Base-by-base conservation (phyloP, 345 rosid species). In the Laguncularia racemosa region DNA sequence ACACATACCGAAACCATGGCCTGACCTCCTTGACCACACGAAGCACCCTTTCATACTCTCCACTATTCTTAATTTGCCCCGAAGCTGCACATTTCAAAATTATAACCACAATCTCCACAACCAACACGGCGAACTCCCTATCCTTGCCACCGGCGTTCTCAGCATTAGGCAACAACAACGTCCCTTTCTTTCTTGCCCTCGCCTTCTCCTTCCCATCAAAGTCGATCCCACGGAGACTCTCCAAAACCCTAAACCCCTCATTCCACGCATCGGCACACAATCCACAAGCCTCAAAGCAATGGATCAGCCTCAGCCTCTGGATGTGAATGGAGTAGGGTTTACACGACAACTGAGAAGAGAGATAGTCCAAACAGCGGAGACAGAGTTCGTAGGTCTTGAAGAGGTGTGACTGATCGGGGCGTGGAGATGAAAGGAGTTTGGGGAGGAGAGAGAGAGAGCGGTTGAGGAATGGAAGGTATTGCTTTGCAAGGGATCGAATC, bases 391-490 rank as follows among this genome's bases (percentile, higher is more conserved):
- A 89, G 2, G 72, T 63, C n/a, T 77, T 70, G 54, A 85, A 76
- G 38, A 89, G 65, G 28, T 72, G 75, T 14, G 49, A 20, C 44
- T 75, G 33, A 61, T 46, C 28, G 44, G 61, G 4, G 48, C 69
- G 57, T 14, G 71, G 73, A 43, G 66, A 59, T 44, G 83, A 77
- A 65, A 87, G 82, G 61, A 90, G 90, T 65, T 78, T 89, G n/a
- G 88, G 96, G 46, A 89, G 59, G 60, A 89, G 60, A 0, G 85
- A 69, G 53, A 89, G 78, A 19, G 79, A 81, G 56, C 82, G 85
- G 64, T 85, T 90, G 73, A 90, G 78, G 65, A 93, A 89, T 14
- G 83, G 62, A 11, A 89, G 85, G 55, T 78, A 82, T 56, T 74
- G 82, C 65, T 93, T 89, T 20, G 92, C 88, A 44, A 93, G 83